phyloP scores from a whole-genome alignment of 1,284 basidiomycete genomes.

The Tetrapyrgos nigripes region DNA sequence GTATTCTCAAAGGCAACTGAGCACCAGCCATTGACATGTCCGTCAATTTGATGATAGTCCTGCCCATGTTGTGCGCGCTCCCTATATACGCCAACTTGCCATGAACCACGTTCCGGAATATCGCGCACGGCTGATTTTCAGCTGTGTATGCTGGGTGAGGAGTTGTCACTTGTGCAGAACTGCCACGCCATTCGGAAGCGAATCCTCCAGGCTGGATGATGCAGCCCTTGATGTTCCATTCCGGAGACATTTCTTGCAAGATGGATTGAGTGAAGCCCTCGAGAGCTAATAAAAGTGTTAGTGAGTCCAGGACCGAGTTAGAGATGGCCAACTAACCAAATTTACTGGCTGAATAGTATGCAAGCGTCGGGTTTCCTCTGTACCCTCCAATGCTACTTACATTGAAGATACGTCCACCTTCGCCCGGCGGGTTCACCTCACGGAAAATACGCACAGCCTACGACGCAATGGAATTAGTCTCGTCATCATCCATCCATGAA shows the following conservation, averaged over 20 bases:
- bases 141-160: constrained; percentile 29
- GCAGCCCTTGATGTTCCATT: constrained; percentile 46
- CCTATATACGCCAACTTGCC: constrained; percentile 20
- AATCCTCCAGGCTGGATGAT: constrained; percentile 45
- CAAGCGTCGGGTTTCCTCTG: constrained; percentile 31
- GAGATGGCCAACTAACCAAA: constrained; percentile 33
- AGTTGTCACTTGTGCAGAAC: constrained; percentile 26
- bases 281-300: constrained; percentile 29
- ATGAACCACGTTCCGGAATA: constrained; percentile 16
- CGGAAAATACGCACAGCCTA: constrained; percentile 25
- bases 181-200: constrained; percentile 36
- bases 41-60: constrained; percentile 37
- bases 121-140: constrained; percentile 18
- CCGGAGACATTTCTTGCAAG: constrained; percentile 38
- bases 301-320: neutral
- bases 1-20: constrained; percentile 39
- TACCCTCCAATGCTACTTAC: constrained; percentile 40
- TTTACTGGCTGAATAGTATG: constrained; percentile 36
- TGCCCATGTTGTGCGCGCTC: constrained; percentile 38
- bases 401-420: constrained; percentile 38
- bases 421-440: constrained; percentile 31
- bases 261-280: constrained; percentile 42
- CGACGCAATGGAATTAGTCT: neutral
- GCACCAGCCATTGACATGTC: constrained; percentile 14
- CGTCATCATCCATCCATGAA: neutral